phyloP scores from a whole-genome alignment of 352 stramenopile genomes.

The Globisporangium takayamanum region DNA sequence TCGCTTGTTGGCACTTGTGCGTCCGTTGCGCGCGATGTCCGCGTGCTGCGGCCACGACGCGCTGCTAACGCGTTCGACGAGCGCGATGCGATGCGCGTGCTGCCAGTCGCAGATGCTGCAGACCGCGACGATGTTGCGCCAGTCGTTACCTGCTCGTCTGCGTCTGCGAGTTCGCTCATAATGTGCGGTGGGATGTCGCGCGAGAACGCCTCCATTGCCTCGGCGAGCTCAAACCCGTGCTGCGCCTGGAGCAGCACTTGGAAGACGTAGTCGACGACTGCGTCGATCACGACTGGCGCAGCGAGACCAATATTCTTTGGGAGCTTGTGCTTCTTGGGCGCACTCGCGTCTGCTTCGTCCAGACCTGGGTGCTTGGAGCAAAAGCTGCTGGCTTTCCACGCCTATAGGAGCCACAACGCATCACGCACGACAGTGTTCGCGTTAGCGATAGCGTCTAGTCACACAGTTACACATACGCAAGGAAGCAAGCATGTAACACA shows the following conservation, averaged over 20 bases:
- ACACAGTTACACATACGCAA: background rate
- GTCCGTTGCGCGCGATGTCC: constrained; percentile 11
- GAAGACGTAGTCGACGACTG: constrained; percentile 71
- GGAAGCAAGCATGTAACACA: background rate
- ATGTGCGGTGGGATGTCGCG: constrained; percentile 42
- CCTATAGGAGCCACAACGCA: constrained; percentile 23
- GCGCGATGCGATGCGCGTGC: constrained; percentile 5
- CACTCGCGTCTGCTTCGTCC: constrained; percentile 22
- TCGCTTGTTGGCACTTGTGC: background rate
- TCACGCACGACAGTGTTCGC: background rate
- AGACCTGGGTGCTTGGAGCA: constrained; percentile 71
- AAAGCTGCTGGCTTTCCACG: constrained; percentile 75
- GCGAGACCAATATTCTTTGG: constrained; percentile 48
- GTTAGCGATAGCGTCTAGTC: background rate
- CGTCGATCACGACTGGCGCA: constrained; percentile 62
- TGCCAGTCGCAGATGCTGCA: background rate
- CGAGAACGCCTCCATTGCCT: constrained; percentile 67
- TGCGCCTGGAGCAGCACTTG: constrained; percentile 57
- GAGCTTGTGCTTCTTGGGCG: constrained; percentile 47
- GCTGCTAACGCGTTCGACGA: constrained; percentile 11
- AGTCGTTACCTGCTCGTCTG: constrained; percentile 3
- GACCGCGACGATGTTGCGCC: background rate
- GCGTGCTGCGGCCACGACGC: constrained; percentile 8
- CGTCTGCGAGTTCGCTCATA: constrained; percentile 30
- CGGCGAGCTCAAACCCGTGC: constrained; percentile 63